Evolutionary conservation across 768 basidiomycete genomes (phyloP), one percentile per base, ranked within the genome.

Genomic region (Cyclocybe cylindracea): DNA sequence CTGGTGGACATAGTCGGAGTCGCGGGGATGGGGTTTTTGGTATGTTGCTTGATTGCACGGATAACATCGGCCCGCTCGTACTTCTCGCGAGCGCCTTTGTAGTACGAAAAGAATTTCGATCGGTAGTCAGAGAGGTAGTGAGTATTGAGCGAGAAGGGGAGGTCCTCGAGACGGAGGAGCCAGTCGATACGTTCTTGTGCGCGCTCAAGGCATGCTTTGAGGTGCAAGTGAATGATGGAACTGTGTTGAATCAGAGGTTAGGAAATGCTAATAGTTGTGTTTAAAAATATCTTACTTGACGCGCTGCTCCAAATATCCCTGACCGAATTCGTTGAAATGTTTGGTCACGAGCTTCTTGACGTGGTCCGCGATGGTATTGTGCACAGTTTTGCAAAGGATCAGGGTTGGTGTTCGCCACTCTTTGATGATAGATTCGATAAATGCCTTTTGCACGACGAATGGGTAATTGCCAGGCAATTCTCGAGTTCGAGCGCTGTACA

Each of bases 391-490:
- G 49, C 82, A 82, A 7, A 89, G 71, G 0, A 49, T n/a, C 14
- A 72, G 58, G 0, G 83, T 70, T 0, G 86, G 88, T 0, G 38
- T 35, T 0, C 53, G 49, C 88, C 87, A 89, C 44, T 78, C 58
- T 10, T 58, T 38, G 6, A 79, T 74, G 41, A 83, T 64, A 0
- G 66, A 51, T 1, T 58, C 48, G 51, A 90, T 85, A 51, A 78
- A 84, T 0, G 62, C 61, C 9, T 72, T 64, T 43, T 83, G 79
- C 0, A 89, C 83, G 0, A 83, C 68, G 52, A 85, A 88, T 0
- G 87, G 87, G 52, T 82, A 84, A 53, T 78, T 77, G 9, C 80
- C 84, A 0, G 87, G 87, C 0, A 90, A 74, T 59, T 90, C 87
- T 2, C 89, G 80, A 0, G 87, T 86, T 5, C 82, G 76, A 0